Evolutionary conservation across 2,329 filamentous ascomycete genomes (phyloP).

Genomic region (Epichloe hybrida): DNA sequence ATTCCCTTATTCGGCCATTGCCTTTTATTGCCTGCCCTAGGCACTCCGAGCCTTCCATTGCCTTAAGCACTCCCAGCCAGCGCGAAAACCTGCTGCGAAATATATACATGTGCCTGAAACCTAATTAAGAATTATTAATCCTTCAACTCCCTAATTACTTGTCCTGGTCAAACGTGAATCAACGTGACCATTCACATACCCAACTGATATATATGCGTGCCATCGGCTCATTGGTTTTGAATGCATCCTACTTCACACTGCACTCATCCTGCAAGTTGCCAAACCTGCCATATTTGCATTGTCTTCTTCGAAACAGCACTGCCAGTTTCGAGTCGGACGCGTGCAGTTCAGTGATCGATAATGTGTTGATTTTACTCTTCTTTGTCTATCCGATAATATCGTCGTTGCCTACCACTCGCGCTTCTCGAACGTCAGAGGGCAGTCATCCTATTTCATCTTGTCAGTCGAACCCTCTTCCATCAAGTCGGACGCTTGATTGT

Average conservation of each 20-base stretch:
- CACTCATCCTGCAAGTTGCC: background rate
- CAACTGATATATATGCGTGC: constrained; percentile 4
- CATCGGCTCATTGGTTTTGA: constrained; percentile 3
- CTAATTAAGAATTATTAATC: constrained; percentile 5
- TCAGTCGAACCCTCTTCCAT: background rate
- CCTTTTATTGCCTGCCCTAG: no score
- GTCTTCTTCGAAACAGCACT: background rate
- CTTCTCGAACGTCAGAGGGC: constrained; percentile 58
- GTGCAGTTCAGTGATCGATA: no score
- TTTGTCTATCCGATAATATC: background rate
- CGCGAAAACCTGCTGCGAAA: background rate
- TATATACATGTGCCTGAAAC: constrained; percentile 4
- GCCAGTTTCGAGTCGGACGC: background rate
- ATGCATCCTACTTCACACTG: background rate
- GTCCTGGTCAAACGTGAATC: background rate
- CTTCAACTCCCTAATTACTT: background rate
- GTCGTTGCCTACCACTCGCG: constrained; percentile 28
- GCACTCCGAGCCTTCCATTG: no score
- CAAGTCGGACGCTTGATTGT: no score
- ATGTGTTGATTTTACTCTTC: background rate
- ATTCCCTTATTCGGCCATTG: no score
- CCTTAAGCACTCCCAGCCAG: no score
- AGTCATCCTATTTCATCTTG: constrained; percentile 52
- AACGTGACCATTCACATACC: background rate
- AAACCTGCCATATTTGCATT: background rate